Percentiles rank a stretch among this genome's conserved stretches.
These are phyloP conservation scores for Amylostereum areolatum DNA, from an alignment of 1,284 basidiomycete genomes.

Conservation along the genomic window DNA sequence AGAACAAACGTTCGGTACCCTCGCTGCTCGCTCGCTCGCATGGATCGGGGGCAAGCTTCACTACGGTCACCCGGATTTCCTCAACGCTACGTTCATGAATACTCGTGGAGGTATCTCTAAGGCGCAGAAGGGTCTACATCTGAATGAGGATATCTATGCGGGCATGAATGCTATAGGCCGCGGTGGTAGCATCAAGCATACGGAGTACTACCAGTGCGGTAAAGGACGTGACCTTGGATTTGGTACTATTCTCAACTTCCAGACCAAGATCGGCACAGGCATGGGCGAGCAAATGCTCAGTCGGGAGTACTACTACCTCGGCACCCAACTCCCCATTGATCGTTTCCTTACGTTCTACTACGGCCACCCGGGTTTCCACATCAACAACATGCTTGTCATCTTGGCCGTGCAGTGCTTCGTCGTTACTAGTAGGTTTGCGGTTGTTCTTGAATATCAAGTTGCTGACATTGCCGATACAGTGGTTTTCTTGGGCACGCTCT, in stretches of 20 bases:
- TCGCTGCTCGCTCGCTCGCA: slow-evolving; percentile 90
- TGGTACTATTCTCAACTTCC: slow-evolving; percentile 98
- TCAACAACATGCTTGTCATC: slow-evolving; percentile 99
- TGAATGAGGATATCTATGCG: slow-evolving; percentile 99
- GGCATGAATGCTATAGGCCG: slow-evolving; percentile 98
- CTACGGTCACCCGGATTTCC: slow-evolving; percentile 98
- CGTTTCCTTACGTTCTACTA: slow-evolving; percentile 99
- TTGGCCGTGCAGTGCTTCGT: slow-evolving; percentile 92
- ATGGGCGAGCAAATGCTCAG: slow-evolving; percentile 99
- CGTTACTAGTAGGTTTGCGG: slow-evolving; percentile 58
- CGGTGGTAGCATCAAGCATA: slow-evolving; percentile 97
- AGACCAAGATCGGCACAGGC: slow-evolving; percentile 98
- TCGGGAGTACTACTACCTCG: slow-evolving; percentile 98
- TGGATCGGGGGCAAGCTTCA: slow-evolving; percentile 99
- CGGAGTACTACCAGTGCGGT: slow-evolving; percentile 97
- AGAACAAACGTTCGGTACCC: slow-evolving; percentile 99
- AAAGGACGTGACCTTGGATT: slow-evolving; percentile 99
- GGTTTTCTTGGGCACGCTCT: slow-evolving; percentile 89
- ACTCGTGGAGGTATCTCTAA: slow-evolving; percentile 98
- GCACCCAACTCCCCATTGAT: slow-evolving; percentile 97
- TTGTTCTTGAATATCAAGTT: not conserved
- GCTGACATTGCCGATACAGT: slow-evolving; percentile 38
- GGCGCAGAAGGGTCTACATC: slow-evolving; percentile 96
- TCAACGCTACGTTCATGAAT: slow-evolving; percentile 97
- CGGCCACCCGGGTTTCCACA: slow-evolving; percentile 98